phyloP scores from a whole-genome alignment of 2,329 filamentous ascomycete species.

The Herpotrichia juniperi region DNA sequence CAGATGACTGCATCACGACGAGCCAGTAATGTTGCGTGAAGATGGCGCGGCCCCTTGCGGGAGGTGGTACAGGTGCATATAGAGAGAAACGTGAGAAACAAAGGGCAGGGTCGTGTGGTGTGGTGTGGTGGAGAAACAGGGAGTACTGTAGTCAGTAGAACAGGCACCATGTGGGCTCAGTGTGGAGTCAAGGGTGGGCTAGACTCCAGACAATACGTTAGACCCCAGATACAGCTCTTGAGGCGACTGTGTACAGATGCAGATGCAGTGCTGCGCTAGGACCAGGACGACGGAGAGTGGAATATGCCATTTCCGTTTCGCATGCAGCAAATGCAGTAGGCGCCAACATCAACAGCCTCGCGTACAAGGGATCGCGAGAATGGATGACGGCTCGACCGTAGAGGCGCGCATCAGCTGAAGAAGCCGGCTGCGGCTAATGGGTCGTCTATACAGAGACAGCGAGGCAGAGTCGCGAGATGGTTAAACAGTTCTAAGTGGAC shows the following conservation, averaged over 20 bases:
- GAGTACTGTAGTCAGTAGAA: too few relatives aligned
- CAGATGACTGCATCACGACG: slow-evolving; percentile 8
- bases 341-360: background rate
- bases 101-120: background rate
- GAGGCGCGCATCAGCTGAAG: background rate
- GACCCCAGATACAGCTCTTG: background rate
- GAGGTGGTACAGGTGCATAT: slow-evolving; percentile 7
- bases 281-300: background rate
- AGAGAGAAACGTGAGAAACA: background rate
- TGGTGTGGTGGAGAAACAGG: background rate
- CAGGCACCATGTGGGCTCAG: too few relatives aligned
- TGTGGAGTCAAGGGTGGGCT: background rate
- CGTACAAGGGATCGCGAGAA: background rate
- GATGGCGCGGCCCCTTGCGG: slow-evolving; percentile 4
- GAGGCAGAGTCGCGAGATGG: background rate
- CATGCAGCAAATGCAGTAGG: too few relatives aligned
- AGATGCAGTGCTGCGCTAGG: too few relatives aligned
- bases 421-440: background rate
- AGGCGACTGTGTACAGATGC: too few relatives aligned
- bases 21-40: slow-evolving; percentile 3
- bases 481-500: background rate
- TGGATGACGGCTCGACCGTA: background rate
- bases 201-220: background rate
- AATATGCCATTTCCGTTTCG: too few relatives aligned
- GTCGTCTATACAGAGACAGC: too few relatives aligned